Evolutionary conservation across 2,329 filamentous ascomycete genomes (phyloP), one percentile per base, ranked within the genome.

Genomic region (Pseudogymnoascus sp.): DNA sequence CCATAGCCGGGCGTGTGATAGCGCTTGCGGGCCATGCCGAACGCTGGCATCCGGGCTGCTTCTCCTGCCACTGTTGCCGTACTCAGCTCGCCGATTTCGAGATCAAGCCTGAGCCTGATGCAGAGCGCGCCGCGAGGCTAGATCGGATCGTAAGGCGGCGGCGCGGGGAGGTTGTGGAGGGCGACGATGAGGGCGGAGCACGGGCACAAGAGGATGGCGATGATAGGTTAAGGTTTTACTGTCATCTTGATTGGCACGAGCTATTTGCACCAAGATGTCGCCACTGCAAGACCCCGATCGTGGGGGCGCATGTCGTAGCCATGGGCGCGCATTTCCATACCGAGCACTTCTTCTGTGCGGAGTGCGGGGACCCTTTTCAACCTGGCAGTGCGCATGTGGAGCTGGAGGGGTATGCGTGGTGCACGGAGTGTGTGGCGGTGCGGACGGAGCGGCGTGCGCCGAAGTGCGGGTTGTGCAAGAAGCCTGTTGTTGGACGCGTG

Each of bases 241-340:
- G 95, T 76, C 93, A 97, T 74, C 83, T 99, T n/a, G 95, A 99
- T 79, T 99, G 93, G 84, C 95, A 99, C 75, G 95, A 99, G 76
- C 80, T 89, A 62, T 99, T 91, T 76, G 92, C 90, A 33, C 95
- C 95, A 4, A 86, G 91, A 44, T 99, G 95, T 82, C 95, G 95
- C 77, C 92, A 90, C 74, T 99, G 95, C 83, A 92, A 89, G 74
- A 99, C 95, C 6, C 93, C 95, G 3, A 99, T 99, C 71, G 87
- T 97, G 69, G 93, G 93, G 44, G 93, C 97, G 76, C 91, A 97
- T 68, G 87, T 97, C 33, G 88, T 97, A 13, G 95, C 95, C 1
- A 91, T 96, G 63, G 95, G 95, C 1, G 85, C 88, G n/a, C 92
- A 96, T 76, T 99, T 91, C 90, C 95, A 99, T 75, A 90, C 90